These are phyloP conservation scores for Coemansia sp. DNA, from an alignment of 192 early-diverging fungal genomes.

Conservation along the genomic window DNA sequence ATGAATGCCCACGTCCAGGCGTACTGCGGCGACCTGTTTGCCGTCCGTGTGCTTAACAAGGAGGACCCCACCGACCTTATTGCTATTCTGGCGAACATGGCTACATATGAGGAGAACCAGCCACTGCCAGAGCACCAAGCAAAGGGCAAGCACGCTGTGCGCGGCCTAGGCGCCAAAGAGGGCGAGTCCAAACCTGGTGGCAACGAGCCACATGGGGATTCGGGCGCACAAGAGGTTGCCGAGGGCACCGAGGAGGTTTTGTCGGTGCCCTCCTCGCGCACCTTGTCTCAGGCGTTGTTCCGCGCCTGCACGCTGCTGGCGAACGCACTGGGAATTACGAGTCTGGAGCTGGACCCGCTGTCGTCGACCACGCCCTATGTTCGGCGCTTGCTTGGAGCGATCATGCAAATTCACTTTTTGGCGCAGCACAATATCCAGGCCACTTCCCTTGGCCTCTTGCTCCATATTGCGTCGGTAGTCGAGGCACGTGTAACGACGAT, in stretches of 20 bases:
- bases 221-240: background rate
- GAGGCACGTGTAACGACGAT: slow-evolving; percentile 37
- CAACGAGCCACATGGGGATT: too few species aligned
- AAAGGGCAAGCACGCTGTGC: background rate
- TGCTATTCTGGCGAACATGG: slow-evolving; percentile 45
- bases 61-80: slow-evolving; percentile 49
- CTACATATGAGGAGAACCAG: slow-evolving; percentile 37
- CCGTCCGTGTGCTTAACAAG: slow-evolving; percentile 48
- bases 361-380: slow-evolving; percentile 36
- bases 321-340: slow-evolving; percentile 17
- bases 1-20: slow-evolving; percentile 32
- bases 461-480: slow-evolving; percentile 41
- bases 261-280: slow-evolving; percentile 32
- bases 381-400: slow-evolving; percentile 40
- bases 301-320: slow-evolving; percentile 38
- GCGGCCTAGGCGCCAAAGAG: too few species aligned
- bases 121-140: slow-evolving; percentile 3
- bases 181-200: background rate
- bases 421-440: slow-evolving; percentile 50
- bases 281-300: slow-evolving; percentile 37
- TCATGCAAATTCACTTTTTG: slow-evolving; percentile 46
- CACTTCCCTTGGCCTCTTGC: slow-evolving; percentile 39
- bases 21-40: slow-evolving; percentile 47
- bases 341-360: slow-evolving; percentile 43
- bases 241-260: slow-evolving; percentile 1